phyloP scores from a whole-genome alignment of 31 red algal species.

The Asparagopsis taxiformis region DNA sequence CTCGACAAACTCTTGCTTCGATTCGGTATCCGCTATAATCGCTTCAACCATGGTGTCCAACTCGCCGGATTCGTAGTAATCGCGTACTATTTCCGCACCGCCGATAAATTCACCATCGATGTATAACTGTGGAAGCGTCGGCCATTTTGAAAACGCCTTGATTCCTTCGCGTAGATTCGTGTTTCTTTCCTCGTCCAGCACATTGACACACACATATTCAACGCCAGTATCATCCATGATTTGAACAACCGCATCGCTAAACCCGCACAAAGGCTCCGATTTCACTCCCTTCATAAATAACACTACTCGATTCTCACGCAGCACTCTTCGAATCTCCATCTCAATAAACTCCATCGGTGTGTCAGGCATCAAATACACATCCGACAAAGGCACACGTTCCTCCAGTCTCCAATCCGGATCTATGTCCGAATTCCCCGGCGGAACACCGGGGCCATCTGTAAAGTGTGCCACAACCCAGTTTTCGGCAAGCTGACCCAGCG shows the following conservation, averaged over 20 bases:
- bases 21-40: too few species aligned
- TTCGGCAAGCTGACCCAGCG: slow-evolving; percentile 46
- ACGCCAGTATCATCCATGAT: slow-evolving; percentile 44
- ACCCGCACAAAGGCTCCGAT: slow-evolving; percentile 69
- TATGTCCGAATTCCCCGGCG: slow-evolving; percentile 45
- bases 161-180: slow-evolving; percentile 61
- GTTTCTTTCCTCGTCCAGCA: slow-evolving; percentile 62
- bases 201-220: slow-evolving; percentile 54
- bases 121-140: slow-evolving; percentile 94
- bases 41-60: slow-evolving; percentile 48
- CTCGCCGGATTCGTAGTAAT: slow-evolving; percentile 68
- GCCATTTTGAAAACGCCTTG: slow-evolving; percentile 85
- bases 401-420: slow-evolving; percentile 34
- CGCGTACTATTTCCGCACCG: slow-evolving; percentile 75
- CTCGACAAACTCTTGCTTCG: too few species aligned
- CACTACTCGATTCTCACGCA: slow-evolving; percentile 48
- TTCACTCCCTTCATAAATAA: slow-evolving; percentile 87
- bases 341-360: slow-evolving; percentile 13
- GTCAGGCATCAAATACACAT: not conserved
- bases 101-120: slow-evolving; percentile 90
- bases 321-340: slow-evolving; percentile 10
- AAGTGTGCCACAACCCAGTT: slow-evolving; percentile 52
- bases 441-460: slow-evolving; percentile 22
- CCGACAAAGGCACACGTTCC: slow-evolving; percentile 12
- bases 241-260: slow-evolving; percentile 48